Evolutionary conservation across 352 stramenopile species (phyloP), one percentile per base, ranked within the genome.

Genomic region (Phytophthora cryptogea): DNA sequence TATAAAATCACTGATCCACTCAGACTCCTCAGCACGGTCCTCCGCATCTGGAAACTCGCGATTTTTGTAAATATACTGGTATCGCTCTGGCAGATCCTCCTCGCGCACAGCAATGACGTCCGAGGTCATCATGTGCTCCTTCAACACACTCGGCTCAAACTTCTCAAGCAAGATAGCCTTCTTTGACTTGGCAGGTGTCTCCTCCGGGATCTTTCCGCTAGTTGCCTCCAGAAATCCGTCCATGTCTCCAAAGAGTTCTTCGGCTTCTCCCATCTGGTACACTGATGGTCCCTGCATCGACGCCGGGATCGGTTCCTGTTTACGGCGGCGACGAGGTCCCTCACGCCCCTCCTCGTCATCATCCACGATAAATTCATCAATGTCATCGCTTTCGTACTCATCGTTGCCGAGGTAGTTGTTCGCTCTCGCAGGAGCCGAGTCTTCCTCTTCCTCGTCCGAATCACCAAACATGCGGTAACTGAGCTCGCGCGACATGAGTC

Each of bases 341-440:
- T 92, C 84, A 5, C 83, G 80, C 23, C 86, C 84, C 76, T 96
- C 88, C 67, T 96, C 88, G 35, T 96, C 88, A 42, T 96, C 88
- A 40, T 94, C 86, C 9, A 96, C 88, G 37, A 96, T 96, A 35
- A 96, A 96, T 50, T 94, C 88, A 41, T 95, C 88, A 55, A 94
- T 93, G 35, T 94, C 86, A 40, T 96, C 88, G 58, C 86, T 95
- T 66, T 94, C 86, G 65, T 95, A 96, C 52, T 96, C 88, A 36
- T 94, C 83, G 27, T 90, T 90, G 40, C 87, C 88, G 2, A 92
- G 59, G 56, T 93, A 96, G 54, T 92, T 92, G 54, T 79, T 87
- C 40, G 78, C 81, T 14, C 80, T 73, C 17, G 81, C 72, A 0
- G 82, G 80, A 0, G 74, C 81, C 28, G 78, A 84, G 32, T 91